Base-by-base conservation (phyloP, 148 eudicot genomes). In the Rhododendron ovatum region DNA sequence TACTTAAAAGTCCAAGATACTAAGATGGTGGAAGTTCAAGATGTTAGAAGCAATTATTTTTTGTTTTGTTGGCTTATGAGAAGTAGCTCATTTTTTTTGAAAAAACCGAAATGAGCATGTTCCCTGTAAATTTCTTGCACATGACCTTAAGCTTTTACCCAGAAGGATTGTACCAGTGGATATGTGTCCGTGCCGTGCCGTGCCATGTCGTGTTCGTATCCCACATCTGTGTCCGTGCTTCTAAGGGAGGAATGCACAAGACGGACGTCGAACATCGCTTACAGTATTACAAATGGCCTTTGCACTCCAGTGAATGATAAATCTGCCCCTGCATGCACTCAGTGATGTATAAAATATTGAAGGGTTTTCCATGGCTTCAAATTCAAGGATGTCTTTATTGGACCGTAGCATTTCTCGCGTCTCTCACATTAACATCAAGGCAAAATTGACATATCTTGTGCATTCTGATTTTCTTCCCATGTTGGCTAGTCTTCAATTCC, bases 331-430 rank as follows among this genome's bases (percentile, higher is more conserved):
- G 85, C 86, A 7, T 90, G 90, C 88, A 80, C 90, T 91, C 37
- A 91, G 93, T 2, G 91, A 91, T 74, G 91, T 91, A 67, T 91
- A 91, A 81, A 91, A 91, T 61, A 84, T 90, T 39, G 90, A 91
- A 85, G 92, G 93, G 37, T 61, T 22, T 59, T 10, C 24, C n/a
- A 59, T 35, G 37, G 20, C 8, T 73, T 73, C 37, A 18, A 55
- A 18, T 55, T 53, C 18, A 53, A 15, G 5, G 59, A 14, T 53
- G 59, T 55, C 61, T 15, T 55, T 17, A 4, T 55, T 5, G 7
- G 61, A 55, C 20, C 1, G 20, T 55, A 17, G 61, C 61, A 53
- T 1, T 55, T 55, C 22, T 3, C 17, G 24, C 22, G 17, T 55
- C 20, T 55, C 20, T 55, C 22, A 4, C 61, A 4, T 55, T 55